Evolutionary conservation across 2,329 filamentous ascomycete genomes (phyloP), one percentile per base, ranked within the genome.

Genomic region (Aspergillus sp.): DNA sequence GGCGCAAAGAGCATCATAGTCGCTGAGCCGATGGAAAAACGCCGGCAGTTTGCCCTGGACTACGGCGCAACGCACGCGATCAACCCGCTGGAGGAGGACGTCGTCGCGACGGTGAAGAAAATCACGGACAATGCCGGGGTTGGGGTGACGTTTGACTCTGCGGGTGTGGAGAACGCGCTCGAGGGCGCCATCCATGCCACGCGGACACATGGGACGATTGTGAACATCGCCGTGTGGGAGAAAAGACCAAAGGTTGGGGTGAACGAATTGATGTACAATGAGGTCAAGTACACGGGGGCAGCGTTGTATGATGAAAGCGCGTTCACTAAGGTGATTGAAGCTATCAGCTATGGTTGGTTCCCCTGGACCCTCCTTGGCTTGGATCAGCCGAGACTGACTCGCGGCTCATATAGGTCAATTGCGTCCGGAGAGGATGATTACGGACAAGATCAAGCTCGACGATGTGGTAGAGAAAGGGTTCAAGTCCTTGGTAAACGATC

Each of bases 201-300:
- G 2, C 73, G 77, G 45, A 73, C 76, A 0, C 73, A 79, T 32
- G 85, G 84, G 0, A 81, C 80, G 0, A 75, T 88, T 0, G 77
- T 87, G 2, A 87, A 87, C 55, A 77, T 87, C n/a, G 82, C 84
- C 0, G 81, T 87, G 3, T 87, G 82, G 82, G 82, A 85, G 61
- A 81, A 77, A 49, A 71, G 72, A 5, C 74, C 83, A 3, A 73
- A 75, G 0, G 78, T 86, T 47, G 71, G 80, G 29, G 77, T 80
- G 1, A 84, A 83, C 57, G 75, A 78, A 58, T 58, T 84, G 25
- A 75, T 83, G 4, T 78, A 79, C 48, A 73, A 74, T 5, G 81
- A 85, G 63, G 77, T 80, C 29, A 76, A 70, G 32, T 82, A 81
- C 59, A 71, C 76, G 6, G 78, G 78, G 20, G 65, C 69, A 3